Evolutionary conservation across 2,329 filamentous ascomycete species (phyloP), one percentile per base, ranked within the genome.

Genomic region (Ascochyta fabae): DNA sequence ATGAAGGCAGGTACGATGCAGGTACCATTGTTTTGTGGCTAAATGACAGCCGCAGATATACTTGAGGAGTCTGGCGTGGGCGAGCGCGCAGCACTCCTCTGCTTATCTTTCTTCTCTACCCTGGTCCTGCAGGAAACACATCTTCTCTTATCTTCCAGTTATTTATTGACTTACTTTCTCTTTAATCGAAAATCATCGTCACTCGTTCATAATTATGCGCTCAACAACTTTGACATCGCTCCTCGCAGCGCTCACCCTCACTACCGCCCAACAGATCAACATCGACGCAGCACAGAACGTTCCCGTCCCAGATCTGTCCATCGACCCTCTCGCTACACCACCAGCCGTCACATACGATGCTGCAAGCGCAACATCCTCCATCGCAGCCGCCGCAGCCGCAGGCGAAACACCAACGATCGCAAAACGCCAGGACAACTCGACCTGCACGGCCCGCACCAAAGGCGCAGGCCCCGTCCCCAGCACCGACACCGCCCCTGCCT

Each of bases 401-500:
- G 52, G 45, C 48, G 38, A 35, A 34, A 47, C 57, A 31, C 45
- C 48, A 22, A 34, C 44, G 1, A 45, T 46, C 27, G 26, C 43
- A 13, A 52, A 45, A 34, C 48, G 52, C 26, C 48, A 51, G 48
- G 41, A 44, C 33, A 59, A 48, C 44, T 22, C n/a, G 16, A 57
- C 50, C 29, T 62, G 62, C 60, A 55, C 41, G 3, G 23, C 31
- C 10, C 43, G 50, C 13, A 44, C 51, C 3, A n/a, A 41, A 22
- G 61, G 61, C 19, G 53, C 58, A 24, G 61, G 59, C 3, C 59
- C 57, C 6, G 41, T 56, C 2, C 50, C 58, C 19, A 42, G 36
- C 4, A 39, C 47, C 16, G 61, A 67, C 45, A 63, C 40, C 7
- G 29, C 47, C 1, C 16, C 42, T 3, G 56, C 39, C 5, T 74